Percentiles rank a stretch among this genome's conserved stretches.
Conservation (phyloP, 805 yeast species). For the Danielozyma ontarioensis region DNA sequence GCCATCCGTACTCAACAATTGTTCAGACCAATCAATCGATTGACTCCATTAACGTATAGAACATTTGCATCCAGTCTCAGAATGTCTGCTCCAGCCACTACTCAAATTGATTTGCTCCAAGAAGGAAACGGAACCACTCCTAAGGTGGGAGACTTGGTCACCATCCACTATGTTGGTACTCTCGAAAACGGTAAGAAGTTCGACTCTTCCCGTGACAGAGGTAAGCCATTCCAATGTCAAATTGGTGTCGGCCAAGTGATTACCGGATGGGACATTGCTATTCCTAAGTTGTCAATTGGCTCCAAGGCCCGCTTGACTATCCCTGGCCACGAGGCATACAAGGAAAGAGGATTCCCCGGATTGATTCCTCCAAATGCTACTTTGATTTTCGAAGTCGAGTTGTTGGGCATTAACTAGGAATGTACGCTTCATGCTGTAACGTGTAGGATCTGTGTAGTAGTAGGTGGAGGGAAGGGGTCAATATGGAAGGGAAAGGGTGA, state of each 20-base stretch:
- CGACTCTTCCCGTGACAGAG: slow-evolving; percentile 93
- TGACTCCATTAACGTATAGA: neutral
- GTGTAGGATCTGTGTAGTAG: too few relatives aligned
- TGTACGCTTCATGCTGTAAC: too few relatives aligned
- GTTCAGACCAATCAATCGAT: neutral
- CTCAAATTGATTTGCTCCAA: slow-evolving; percentile 38
- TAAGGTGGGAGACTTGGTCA: slow-evolving; percentile 77
- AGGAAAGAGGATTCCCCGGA: slow-evolving; percentile 93
- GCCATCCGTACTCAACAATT: neutral
- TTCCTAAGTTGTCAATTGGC: slow-evolving; percentile 88
- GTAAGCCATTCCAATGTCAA: slow-evolving; percentile 88
- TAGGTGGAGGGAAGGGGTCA: too few relatives aligned
- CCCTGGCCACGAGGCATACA: slow-evolving; percentile 92
- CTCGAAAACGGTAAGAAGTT: slow-evolving; percentile 93
- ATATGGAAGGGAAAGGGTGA: too few relatives aligned
- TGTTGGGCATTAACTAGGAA: slow-evolving; percentile 51
- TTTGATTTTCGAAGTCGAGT: slow-evolving; percentile 78
- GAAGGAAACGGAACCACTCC: slow-evolving; percentile 87
- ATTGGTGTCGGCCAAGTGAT: slow-evolving; percentile 97
- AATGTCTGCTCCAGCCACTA: slow-evolving; percentile 38
- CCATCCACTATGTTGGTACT: slow-evolving; percentile 95
- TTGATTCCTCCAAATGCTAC: slow-evolving; percentile 96
- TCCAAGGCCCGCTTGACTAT: slow-evolving; percentile 89
- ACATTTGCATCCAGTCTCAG: neutral
- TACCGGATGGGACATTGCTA: slow-evolving; percentile 94